phyloP scores from a whole-genome alignment of 306 rosid species.

The Canavalia ensiformis region DNA sequence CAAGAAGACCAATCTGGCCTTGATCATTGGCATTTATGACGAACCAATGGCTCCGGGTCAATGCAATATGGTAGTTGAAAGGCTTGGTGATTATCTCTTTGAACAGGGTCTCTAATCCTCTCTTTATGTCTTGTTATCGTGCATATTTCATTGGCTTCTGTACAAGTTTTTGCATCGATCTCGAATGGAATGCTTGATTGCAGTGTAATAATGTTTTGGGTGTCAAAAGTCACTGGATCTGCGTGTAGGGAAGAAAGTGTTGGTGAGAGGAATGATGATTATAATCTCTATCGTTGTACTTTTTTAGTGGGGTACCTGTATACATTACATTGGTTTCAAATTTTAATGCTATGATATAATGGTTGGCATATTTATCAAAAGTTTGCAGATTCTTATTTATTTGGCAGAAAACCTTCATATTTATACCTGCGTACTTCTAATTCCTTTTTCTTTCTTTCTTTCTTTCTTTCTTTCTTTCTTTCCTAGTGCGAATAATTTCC shows the following conservation, averaged over 20 bases:
- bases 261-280: conserved; percentile 74
- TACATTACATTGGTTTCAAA: conserved; percentile 57
- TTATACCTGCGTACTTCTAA: background rate
- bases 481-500: conserved; percentile 16
- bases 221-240: conserved; percentile 55
- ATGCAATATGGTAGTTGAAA: conserved; percentile 91
- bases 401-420: conserved; percentile 37
- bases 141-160: conserved; percentile 52
- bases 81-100: conserved; percentile 91
- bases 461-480: background rate
- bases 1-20: conserved; percentile 74
- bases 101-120: conserved; percentile 75
- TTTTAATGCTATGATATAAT: conserved; percentile 66
- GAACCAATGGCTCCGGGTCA: conserved; percentile 92
- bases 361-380: conserved; percentile 65
- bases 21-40: conserved; percentile 83
- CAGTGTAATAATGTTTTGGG: conserved; percentile 62
- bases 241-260: conserved; percentile 57
- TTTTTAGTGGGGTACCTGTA: conserved; percentile 61
- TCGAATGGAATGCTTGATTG: conserved; percentile 62
- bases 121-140: conserved; percentile 50
- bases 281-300: conserved; percentile 62
- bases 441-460: background rate
- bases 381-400: conserved; percentile 47
- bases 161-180: conserved; percentile 57